Conservation (phyloP, 2,329 filamentous ascomycete genomes). For the Epichloe hybrida region DNA sequence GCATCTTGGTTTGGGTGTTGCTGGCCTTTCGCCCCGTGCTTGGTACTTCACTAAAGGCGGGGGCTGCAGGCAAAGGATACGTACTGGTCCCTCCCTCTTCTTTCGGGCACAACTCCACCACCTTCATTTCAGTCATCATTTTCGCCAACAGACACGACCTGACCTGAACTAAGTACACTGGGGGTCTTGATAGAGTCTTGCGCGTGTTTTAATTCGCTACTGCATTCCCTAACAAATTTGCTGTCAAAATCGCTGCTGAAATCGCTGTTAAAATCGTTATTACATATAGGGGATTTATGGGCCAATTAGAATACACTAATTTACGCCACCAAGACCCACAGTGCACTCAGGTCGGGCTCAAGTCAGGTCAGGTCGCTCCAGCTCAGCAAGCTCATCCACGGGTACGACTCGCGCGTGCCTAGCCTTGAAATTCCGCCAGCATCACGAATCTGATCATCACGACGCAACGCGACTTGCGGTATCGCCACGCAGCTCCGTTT, state of each 20-base stretch:
- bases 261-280: no score
- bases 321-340: no score
- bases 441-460: not conserved
- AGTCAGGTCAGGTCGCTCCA: no score
- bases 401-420: not conserved
- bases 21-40: not conserved
- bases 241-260: no score
- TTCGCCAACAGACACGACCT: not conserved
- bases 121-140: not conserved
- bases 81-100: not conserved
- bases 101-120: not conserved
- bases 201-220: no score
- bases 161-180: no score
- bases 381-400: no score
- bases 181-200: fast-evolving
- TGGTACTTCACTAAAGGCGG: no score
- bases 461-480: not conserved
- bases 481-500: not conserved
- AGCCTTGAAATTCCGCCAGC: not conserved
- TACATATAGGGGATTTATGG: no score
- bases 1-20: not conserved
- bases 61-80: not conserved
- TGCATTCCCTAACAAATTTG: no score
- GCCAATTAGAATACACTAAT: no score
- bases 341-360: no score